Base-by-base conservation (phyloP, 2,329 filamentous ascomycete species). In the Grosmannia huntii region DNA sequence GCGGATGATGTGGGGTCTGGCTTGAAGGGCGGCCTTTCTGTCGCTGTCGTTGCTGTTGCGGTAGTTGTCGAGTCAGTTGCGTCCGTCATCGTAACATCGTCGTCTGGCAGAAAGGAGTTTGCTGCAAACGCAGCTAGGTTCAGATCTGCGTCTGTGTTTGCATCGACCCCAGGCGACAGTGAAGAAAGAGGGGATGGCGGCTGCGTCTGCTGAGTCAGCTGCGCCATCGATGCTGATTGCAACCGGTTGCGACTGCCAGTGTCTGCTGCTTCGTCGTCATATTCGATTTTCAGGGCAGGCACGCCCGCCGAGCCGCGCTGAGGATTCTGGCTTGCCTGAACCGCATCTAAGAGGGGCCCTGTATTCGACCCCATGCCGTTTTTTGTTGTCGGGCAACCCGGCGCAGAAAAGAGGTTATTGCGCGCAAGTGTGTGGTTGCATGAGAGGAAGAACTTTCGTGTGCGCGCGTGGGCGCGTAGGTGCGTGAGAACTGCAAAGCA, bases 41-140 rank as follows among this genome's bases (percentile, higher is more conserved):
- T 41, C n/a, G 46, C 38, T 23, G 27, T 46, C n/a, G 57, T 55
- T 1, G 58, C 54, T 19, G 58, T 31, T 11, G 6, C 50, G 28
- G 23, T 21, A 27, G 55, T 23, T 23, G 56, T 56, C 16, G 58
- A 48, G 54, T 60, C 61, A 19, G 60, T 55, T 5, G 56, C 57
- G 9, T 63, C 62, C 0, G 60, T 57, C 62, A 63, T 63, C 5
- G 60, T 56, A 5, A 59, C 57, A 28, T 62, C 62, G 58, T 57
- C 59, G 41, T 62, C 58, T 14, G 48, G 33, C 10, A 16, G 23
- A 51, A 58, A 56, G 55, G 53, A 54, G 58, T 41, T 50, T 31
- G 16, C 36, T n/a, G 49, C 12, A 27, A 27, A n/a, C 16, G 49
- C 2, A 21, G 27, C 31, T 2, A 11, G 23, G 38, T 57, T 27